Base-by-base conservation (phyloP, 164 flowering plant genomes). In the Liriodendron chinense region DNA sequence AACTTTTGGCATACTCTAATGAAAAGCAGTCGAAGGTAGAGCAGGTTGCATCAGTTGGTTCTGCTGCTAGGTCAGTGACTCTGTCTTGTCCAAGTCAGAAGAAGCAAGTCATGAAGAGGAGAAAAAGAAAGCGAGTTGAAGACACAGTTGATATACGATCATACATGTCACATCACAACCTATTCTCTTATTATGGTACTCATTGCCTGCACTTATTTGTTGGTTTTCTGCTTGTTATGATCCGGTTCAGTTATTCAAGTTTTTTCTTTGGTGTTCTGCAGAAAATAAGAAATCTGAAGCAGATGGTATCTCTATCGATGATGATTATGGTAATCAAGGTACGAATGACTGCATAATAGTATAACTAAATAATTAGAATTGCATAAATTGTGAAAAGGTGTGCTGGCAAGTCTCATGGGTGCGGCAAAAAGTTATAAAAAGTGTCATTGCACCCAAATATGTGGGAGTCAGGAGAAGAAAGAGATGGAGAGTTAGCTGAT, bases 161-260 rank as follows among this genome's bases (percentile, higher is more conserved):
- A 2, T 92, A 86, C 75, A 87, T 92, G 87, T 80, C 89, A n/a
- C 79, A 75, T n/a, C 98, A 95, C 83, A 84, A 80, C 74, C 83
- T 95, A 61, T 95, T 93, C 78, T 88, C 97, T 20, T 88, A 89
- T 82, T 79, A 85, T 71, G 99, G 99, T 95, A 86, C 47, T 20
- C 59, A n/a, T 70, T 79, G 47, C 59, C 65, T 77, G 71, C 47
- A 7, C 68, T 21, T 13, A n/a, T 34, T 12, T 68, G 50, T 67
- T 68, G 48, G 34, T 67, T 16, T 12, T 13, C 47, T 67, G 69
- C n/a, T 26, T 16, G n/a, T 67, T 6, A 57, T 76, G 57, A 20
- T 48, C 10, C 12, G 47, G 6, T 74, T 16, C 21, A 50, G 59
- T 49, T 16, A 49, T 63, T 0, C 74, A 26, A 71, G 25, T 68